phyloP scores from a whole-genome alignment of 768 basidiomycete species.

The Tylopilus sp. region DNA sequence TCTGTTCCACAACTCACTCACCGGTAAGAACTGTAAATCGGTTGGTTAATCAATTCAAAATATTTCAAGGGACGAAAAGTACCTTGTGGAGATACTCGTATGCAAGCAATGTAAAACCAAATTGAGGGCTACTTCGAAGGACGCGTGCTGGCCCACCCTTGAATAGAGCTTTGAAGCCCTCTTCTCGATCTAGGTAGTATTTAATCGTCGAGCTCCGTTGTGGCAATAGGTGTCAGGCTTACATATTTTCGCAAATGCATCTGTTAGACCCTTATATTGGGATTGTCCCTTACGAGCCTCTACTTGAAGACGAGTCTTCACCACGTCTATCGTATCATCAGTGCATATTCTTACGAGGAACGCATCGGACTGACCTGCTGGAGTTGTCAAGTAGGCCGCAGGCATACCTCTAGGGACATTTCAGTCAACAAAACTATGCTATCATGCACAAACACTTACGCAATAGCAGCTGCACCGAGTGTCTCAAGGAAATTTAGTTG shows the following conservation, averaged over 20 bases:
- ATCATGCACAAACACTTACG: slow-evolving; percentile 47
- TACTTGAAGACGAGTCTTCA: slow-evolving; percentile 94
- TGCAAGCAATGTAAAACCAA: slow-evolving; percentile 88
- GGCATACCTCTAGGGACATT: slow-evolving; percentile 82
- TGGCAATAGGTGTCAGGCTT: slow-evolving; percentile 31
- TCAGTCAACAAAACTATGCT: slow-evolving; percentile 25
- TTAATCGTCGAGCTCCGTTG: slow-evolving; percentile 6
- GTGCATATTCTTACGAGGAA: slow-evolving; percentile 3
- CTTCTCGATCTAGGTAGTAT: slow-evolving; percentile 64
- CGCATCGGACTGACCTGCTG: slow-evolving; percentile 57
- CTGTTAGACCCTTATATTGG: slow-evolving; percentile 82
- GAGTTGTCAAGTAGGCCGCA: slow-evolving; percentile 90
- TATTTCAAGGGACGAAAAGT: slow-evolving; percentile 13
- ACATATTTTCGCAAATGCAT: slow-evolving; percentile 92
- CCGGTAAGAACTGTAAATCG: slow-evolving; percentile 29
- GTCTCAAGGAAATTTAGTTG: slow-evolving; percentile 89
- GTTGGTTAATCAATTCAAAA: not conserved
- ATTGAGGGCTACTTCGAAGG: slow-evolving; percentile 86
- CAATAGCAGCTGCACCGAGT: slow-evolving; percentile 74
- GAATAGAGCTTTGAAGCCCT: slow-evolving; percentile 86
- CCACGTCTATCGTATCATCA: slow-evolving; percentile 64
- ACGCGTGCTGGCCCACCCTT: slow-evolving; percentile 90
- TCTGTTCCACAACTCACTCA: slow-evolving; percentile 14
- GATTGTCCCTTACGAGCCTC: slow-evolving; percentile 91
- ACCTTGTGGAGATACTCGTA: slow-evolving; percentile 72